Base-by-base conservation (phyloP, 1,284 basidiomycete genomes). In the Boletus calvinii region DNA sequence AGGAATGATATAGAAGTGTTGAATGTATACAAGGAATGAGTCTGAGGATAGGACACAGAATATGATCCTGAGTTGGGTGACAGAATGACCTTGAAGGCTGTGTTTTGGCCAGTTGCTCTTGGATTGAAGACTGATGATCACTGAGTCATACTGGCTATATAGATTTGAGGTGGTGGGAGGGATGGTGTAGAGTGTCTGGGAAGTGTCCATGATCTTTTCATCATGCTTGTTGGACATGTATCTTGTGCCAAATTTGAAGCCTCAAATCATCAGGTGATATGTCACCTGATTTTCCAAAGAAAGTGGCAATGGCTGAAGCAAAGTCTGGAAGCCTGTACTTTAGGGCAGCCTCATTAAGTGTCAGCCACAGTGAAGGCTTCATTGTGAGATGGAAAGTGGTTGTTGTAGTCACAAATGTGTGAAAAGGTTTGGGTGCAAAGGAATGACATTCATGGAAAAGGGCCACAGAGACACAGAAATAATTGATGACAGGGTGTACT, bases 231-330 rank as follows among this genome's bases (percentile, higher is more conserved):
- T 56, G 54, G 2, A 44, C n/a, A 9, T 12, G 11, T 10, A 56
- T 9, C 4, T 32, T 56, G 17, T 44, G 31, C 48, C 55, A 56
- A 24, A 55, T 29, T 31, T 56, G 48, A 37, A 55, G 37, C 10
- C 5, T 22, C n/a, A n/a, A 5, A 22, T 22, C 22, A 22, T 22
- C 22, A 5, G 22, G 22, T 5, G 22, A 22, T 22, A 5, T 22
- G 22, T 5, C 22, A 22, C 5, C 5, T 5, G 3, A 5, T 5
- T 22, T 2, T 22, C 3, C 22, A 5, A 22, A 5, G 5, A 22
- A 22, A 22, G 22, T 5, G 5, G 22, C 2, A 22, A 22, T 22
- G 2, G 22, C 22, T 2, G 22, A 5, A 22, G 5, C 5, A 5
- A 22, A 5, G 22, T 22, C 5, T 2, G 22, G 22, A 3, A 22